A percentile compares a stretch with the other conserved stretches of the same genome.
Conservation (phyloP, 2,329 filamentous ascomycete species). For the Tothia fuscella region DNA sequence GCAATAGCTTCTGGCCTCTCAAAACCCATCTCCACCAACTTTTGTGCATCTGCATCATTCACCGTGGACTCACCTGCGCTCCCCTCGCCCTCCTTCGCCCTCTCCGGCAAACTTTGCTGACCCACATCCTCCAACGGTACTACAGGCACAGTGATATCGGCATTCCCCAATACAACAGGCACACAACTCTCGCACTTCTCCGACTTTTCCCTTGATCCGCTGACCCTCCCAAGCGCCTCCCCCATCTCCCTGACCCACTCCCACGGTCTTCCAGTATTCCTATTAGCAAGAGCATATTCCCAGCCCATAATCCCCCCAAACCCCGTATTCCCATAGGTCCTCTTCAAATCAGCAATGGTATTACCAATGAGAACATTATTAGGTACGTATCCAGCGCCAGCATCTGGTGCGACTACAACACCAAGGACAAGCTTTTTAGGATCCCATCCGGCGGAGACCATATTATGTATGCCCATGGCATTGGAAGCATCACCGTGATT, state of each 20-base stretch:
- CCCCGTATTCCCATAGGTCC: slow-evolving; percentile 44
- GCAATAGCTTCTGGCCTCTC: slow-evolving; percentile 33
- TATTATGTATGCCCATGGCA: slow-evolving; percentile 39
- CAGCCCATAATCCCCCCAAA: slow-evolving; percentile 85
- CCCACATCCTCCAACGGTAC: no score
- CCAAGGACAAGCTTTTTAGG: slow-evolving; percentile 66
- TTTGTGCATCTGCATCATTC: slow-evolving; percentile 26
- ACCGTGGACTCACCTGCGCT: no score
- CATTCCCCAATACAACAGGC: no score
- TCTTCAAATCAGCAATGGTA: slow-evolving; percentile 45
- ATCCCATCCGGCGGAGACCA: slow-evolving; percentile 54
- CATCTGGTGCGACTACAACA: slow-evolving; percentile 64
- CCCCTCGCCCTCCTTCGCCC: no score
- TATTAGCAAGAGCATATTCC: slow-evolving; percentile 77
- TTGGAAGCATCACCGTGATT: slow-evolving; percentile 62
- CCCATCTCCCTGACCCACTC: slow-evolving; percentile 66
- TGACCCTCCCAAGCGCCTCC: slow-evolving; percentile 24
- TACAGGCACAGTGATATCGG: no score
- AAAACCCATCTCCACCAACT: slow-evolving; percentile 35
- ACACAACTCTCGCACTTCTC: no score
- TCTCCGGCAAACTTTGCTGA: no score
- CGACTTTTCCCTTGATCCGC: no score
- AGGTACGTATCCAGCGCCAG: slow-evolving; percentile 53
- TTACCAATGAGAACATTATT: slow-evolving; percentile 40
- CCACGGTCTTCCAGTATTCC: slow-evolving; percentile 47